Conservation (phyloP, 192 early-diverging fungal genomes). For the Podila epigama region DNA sequence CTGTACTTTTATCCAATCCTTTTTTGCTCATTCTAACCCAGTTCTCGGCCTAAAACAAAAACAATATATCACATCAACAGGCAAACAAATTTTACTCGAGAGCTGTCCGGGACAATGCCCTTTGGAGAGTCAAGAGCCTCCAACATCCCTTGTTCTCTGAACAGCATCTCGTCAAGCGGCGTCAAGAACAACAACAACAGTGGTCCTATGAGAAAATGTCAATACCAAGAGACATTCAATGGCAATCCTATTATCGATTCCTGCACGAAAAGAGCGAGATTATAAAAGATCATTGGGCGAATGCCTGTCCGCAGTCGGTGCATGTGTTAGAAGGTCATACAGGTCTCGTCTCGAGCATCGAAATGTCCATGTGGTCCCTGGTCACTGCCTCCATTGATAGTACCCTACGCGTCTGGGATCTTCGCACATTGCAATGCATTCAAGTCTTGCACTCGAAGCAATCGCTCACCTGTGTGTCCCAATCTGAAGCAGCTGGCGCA, state of each 20-base stretch:
- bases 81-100: constrained; percentile 13
- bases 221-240: constrained; percentile 7
- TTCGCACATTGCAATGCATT: constrained; percentile 60
- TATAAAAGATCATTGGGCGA: constrained; percentile 31
- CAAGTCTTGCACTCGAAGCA: constrained; percentile 25
- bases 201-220: too few species aligned
- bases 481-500: constrained; percentile 16
- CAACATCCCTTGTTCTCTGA: constrained; percentile 24
- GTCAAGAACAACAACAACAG: constrained; percentile 6
- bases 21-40: background rate
- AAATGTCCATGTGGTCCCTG: constrained; percentile 52
- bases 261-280: constrained; percentile 10
- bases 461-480: constrained; percentile 32
- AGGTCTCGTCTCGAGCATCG: constrained; percentile 25
- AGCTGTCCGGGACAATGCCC: constrained; percentile 16
- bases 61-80: constrained; percentile 1
- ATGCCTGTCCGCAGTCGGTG: constrained; percentile 24
- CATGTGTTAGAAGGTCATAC: constrained; percentile 46
- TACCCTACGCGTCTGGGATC: constrained; percentile 75
- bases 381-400: constrained; percentile 74
- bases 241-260: constrained; percentile 26
- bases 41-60: too few species aligned
- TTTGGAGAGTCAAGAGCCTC: constrained; percentile 38
- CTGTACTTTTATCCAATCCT: background rate
- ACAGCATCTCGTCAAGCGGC: background rate